Percentiles rank a stretch among this genome's conserved stretches.
Conservation (phyloP, 2,329 filamentous ascomycete genomes). For the Exutisphaerella laricina region DNA sequence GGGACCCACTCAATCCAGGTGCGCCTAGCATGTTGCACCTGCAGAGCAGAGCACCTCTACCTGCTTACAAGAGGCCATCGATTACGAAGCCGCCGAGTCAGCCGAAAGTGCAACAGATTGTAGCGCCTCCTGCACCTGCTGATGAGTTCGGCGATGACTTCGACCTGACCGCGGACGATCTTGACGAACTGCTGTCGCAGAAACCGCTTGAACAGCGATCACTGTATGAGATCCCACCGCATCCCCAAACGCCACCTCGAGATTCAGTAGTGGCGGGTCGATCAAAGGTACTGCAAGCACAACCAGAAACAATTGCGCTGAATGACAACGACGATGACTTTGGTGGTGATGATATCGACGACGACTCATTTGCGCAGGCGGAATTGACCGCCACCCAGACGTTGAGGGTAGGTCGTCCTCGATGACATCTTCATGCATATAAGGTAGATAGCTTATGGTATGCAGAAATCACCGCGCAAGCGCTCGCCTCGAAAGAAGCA, state of each 20-base stretch:
- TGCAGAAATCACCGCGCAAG: conserved; percentile 26
- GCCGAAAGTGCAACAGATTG: conserved; percentile 12
- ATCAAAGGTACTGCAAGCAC: conserved; percentile 5
- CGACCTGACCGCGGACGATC: conserved; percentile 50
- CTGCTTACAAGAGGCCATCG: conserved; percentile 31
- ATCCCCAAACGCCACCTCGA: conserved; percentile 20
- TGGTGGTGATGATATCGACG: conserved; percentile 63
- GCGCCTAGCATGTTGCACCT: conserved; percentile 26
- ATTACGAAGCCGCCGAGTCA: conserved; percentile 23
- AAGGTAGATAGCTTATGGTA: conserved; percentile 33
- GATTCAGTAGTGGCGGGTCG: neutral
- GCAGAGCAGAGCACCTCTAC: conserved; percentile 30
- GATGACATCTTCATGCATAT: conserved; percentile 17
- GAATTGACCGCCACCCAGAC: conserved; percentile 70
- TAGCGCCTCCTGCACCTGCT: conserved; percentile 8
- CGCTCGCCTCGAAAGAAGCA: conserved; percentile 19
- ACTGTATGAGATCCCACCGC: conserved; percentile 46
- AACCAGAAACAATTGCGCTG: conserved; percentile 11
- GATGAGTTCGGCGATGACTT: conserved; percentile 47
- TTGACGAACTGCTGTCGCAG: conserved; percentile 52
- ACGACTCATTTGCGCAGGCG: conserved; percentile 61
- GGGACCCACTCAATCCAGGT: conserved; percentile 19
- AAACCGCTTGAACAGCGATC: conserved; percentile 19
- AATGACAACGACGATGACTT: conserved; percentile 65
- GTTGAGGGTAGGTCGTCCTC: conserved; percentile 37